Evolutionary conservation across 495 filamentous ascomycete species (phyloP), one percentile per base, ranked within the genome.

Genomic region (Aspergillus cristatus): DNA sequence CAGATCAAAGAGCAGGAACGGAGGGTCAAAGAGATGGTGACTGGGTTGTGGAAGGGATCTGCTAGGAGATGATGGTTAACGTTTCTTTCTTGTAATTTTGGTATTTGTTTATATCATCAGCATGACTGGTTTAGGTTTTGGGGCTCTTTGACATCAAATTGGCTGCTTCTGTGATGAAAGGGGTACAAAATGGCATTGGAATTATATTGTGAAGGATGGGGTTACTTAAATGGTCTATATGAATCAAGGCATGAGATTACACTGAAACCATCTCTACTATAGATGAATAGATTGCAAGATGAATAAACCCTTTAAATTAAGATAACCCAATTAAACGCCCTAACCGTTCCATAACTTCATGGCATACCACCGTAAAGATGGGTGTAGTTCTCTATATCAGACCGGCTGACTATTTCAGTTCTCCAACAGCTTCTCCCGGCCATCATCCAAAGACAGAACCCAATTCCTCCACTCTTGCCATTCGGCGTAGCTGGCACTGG

Each of bases 381-480:
- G 17, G 14, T 7, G 33, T 32, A 14, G 14, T 25, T 26, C 13
- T 14, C 11, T 26, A 28, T 32, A 14, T 11, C 15, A 15, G 18
- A 14, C 28, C 7, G 15, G 7, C 14, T 32, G 4, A 35, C 0
- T n/a, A 36, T 1, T 1, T n/a, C 8, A 26, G 17, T 6, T 38
- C 18, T 40, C 18, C 8, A 53, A 31, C 2, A 52, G 15, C 18
- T 41, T 48, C 30, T 54, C 57, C 13, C 33, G 42, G 7, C 60
- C 62, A 40, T 63, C 62, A 6, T 56, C 60, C 46, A 63, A 32
- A 35, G 55, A 53, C 30, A 72, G 50, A 18, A 79, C 77, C 88
- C 86, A 93, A 6, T 76, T 67, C 50, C 78, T 71, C 85, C 86
- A 93, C 36, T 63, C 66, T 57, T 74, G 78, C 73, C 81, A 97